These are phyloP conservation scores for Pterula multifida DNA, from an alignment of 1,284 basidiomycete species.

Conservation along the genomic window DNA sequence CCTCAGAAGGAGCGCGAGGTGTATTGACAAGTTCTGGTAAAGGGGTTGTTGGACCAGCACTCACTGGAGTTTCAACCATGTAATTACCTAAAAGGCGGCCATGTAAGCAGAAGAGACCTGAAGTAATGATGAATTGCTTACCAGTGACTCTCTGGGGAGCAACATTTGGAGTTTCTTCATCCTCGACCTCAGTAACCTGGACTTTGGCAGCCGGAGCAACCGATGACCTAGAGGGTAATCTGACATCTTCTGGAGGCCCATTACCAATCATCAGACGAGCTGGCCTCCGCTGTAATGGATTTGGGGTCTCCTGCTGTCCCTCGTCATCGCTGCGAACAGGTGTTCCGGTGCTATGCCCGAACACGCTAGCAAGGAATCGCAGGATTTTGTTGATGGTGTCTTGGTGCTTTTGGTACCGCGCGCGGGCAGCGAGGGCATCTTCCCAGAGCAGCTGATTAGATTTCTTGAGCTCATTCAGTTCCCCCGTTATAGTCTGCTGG, in stretches of 20 bases:
- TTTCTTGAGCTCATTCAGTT: constrained; percentile 80
- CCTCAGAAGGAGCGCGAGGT: constrained; percentile 9
- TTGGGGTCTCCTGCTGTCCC: constrained; percentile 22
- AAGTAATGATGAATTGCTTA: constrained; percentile 13
- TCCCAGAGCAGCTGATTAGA: constrained; percentile 90
- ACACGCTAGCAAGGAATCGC: constrained; percentile 88
- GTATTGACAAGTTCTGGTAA: constrained; percentile 13
- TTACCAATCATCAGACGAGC: constrained; percentile 61
- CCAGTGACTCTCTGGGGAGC: constrained; percentile 13
- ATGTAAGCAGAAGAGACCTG: constrained; percentile 11
- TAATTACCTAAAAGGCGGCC: constrained; percentile 7
- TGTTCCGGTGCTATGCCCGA: constrained; percentile 49
- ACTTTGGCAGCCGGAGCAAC: constrained; percentile 26
- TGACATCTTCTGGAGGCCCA: constrained; percentile 18
- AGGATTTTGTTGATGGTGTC: constrained; percentile 97
- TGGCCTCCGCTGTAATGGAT: constrained; percentile 37
- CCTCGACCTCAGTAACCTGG: constrained; percentile 25
- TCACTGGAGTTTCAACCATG: background rate
- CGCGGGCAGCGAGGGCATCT: constrained; percentile 72
- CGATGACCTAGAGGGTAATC: background rate
- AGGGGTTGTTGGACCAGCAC: background rate
- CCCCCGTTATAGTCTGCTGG: constrained; percentile 80
- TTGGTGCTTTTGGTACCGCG: constrained; percentile 82
- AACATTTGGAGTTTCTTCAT: constrained; percentile 20
- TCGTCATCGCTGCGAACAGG: constrained; percentile 31